phyloP scores from a whole-genome alignment of 257 asterid species.

The Coffea canephora region DNA sequence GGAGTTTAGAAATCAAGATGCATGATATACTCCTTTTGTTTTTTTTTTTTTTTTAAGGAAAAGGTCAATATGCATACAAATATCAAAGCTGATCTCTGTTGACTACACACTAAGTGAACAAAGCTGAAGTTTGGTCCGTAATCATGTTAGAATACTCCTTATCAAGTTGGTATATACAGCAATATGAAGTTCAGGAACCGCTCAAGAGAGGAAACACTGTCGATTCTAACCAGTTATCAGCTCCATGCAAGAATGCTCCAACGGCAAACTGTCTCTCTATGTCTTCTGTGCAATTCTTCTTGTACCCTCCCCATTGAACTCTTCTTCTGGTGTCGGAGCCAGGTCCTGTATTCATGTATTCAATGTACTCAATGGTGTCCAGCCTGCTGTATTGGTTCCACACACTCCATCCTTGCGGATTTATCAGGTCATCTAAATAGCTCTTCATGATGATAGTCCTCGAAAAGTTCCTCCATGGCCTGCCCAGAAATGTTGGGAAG shows the following conservation, averaged over 20 bases:
- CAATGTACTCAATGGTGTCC: constrained; percentile 59
- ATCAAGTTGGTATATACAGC: not conserved
- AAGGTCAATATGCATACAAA: not conserved
- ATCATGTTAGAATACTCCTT: too few relatives aligned
- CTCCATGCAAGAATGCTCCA: constrained; percentile 53
- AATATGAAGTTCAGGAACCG: not conserved
- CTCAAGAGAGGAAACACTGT: constrained; percentile 24
- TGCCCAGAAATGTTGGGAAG: constrained; percentile 52
- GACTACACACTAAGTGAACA: not conserved
- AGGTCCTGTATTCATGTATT: constrained; percentile 61
- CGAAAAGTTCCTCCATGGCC: constrained; percentile 80
- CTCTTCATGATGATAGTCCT: constrained; percentile 53
- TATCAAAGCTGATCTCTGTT: not conserved
- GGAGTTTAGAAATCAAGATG: too few relatives aligned
- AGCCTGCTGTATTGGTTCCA: constrained; percentile 49
- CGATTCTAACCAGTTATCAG: constrained; percentile 28
- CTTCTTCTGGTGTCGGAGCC: constrained; percentile 50
- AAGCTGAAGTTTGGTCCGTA: too few relatives aligned
- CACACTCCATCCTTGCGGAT: constrained; percentile 58
- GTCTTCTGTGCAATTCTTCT: constrained; percentile 43
- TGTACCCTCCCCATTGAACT: constrained; percentile 54
- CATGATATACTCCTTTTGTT: not conserved
- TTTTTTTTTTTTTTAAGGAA: not conserved
- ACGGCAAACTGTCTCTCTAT: constrained; percentile 42
- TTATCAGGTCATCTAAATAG: constrained; percentile 55